A percentile compares a stretch with the other conserved stretches of the same genome.
Conservation (phyloP, 1,284 basidiomycete species). For the Ustilago trichophora region DNA sequence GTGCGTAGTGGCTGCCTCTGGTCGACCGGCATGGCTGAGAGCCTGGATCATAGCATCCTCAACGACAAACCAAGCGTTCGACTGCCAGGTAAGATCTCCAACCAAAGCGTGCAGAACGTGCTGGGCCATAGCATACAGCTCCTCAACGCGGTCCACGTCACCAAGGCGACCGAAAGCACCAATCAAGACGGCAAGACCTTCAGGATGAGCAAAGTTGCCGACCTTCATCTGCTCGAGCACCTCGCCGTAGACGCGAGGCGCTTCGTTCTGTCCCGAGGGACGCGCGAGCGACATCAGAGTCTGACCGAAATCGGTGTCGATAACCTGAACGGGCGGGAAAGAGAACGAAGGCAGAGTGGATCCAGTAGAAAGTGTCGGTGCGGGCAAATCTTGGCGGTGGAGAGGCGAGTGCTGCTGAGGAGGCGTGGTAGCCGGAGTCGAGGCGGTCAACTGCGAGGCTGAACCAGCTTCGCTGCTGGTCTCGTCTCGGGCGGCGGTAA, state of each 20-base stretch:
- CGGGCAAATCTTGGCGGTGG: constrained; percentile 27
- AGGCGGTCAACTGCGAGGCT: constrained; percentile 11
- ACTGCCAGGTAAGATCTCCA: constrained; percentile 63
- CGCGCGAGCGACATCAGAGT: constrained; percentile 12
- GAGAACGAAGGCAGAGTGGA: constrained; percentile 4
- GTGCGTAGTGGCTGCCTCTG: constrained; percentile 50
- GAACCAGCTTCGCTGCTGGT: constrained; percentile 16
- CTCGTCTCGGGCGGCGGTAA: constrained; percentile 4
- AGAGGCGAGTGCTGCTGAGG: constrained; percentile 34
- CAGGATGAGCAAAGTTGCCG: constrained; percentile 52
- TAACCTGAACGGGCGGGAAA: constrained; percentile 47
- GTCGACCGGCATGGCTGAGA: constrained; percentile 58
- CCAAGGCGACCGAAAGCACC: constrained; percentile 67
- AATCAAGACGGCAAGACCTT: constrained; percentile 53
- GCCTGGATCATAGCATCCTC: constrained; percentile 63
- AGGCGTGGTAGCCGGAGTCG: constrained; percentile 25
- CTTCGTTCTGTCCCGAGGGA: constrained; percentile 16
- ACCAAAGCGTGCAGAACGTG: constrained; percentile 46
- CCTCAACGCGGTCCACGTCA: constrained; percentile 70
- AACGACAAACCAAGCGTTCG: constrained; percentile 66
- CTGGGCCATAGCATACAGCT: constrained; percentile 70
- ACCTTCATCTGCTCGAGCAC: constrained; percentile 32
- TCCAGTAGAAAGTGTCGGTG: constrained; percentile 14
- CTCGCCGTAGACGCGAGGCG: constrained; percentile 29
- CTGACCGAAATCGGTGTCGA: constrained; percentile 54